phyloP scores from a whole-genome alignment of 495 filamentous ascomycete genomes.

The Entonaema liquescens region DNA sequence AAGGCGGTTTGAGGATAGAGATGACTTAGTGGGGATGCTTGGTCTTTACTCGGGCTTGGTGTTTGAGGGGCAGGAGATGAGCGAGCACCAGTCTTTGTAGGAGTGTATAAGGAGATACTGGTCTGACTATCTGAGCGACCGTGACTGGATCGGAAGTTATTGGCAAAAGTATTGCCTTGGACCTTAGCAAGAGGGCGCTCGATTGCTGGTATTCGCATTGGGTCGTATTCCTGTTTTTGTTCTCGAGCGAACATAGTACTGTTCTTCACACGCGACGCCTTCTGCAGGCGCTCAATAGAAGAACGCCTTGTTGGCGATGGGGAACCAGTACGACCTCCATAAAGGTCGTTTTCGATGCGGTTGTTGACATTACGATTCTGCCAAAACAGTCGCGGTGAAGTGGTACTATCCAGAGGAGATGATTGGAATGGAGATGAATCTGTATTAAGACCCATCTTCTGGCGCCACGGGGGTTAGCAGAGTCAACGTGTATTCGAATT shows the following conservation, averaged over 20 bases:
- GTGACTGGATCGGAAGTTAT: slow-evolving; percentile 60
- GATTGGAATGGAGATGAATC: slow-evolving; percentile 81
- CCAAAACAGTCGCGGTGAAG: slow-evolving; percentile 86
- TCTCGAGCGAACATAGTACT: slow-evolving; percentile 93
- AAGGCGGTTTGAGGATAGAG: slow-evolving; percentile 75
- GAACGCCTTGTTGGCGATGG: slow-evolving; percentile 77
- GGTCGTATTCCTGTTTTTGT: slow-evolving; percentile 89
- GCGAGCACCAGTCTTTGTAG: slow-evolving; percentile 45
- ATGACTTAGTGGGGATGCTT: slow-evolving; percentile 86
- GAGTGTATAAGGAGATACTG: slow-evolving; percentile 56
- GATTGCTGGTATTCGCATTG: slow-evolving; percentile 73
- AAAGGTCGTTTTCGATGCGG: slow-evolving; percentile 73
- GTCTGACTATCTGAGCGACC: slow-evolving; percentile 58
- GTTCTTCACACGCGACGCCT: slow-evolving; percentile 93
- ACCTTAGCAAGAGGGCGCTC: slow-evolving; percentile 81
- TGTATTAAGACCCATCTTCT: slow-evolving; percentile 64
- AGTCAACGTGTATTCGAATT: slow-evolving; percentile 7
- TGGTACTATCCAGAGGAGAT: slow-evolving; percentile 69
- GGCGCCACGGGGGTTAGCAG: slow-evolving; percentile 38
- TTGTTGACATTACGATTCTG: slow-evolving; percentile 77
- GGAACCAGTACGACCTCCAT: slow-evolving; percentile 65
- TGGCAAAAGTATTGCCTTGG: slow-evolving; percentile 69
- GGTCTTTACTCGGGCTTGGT: slow-evolving; percentile 75
- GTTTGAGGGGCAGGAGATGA: slow-evolving; percentile 40
- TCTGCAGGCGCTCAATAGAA: slow-evolving; percentile 92